A percentile compares a stretch with the other conserved stretches of the same genome.
phyloP scores from a whole-genome alignment of 257 asterid genomes.

The Solanum habrochaites region DNA sequence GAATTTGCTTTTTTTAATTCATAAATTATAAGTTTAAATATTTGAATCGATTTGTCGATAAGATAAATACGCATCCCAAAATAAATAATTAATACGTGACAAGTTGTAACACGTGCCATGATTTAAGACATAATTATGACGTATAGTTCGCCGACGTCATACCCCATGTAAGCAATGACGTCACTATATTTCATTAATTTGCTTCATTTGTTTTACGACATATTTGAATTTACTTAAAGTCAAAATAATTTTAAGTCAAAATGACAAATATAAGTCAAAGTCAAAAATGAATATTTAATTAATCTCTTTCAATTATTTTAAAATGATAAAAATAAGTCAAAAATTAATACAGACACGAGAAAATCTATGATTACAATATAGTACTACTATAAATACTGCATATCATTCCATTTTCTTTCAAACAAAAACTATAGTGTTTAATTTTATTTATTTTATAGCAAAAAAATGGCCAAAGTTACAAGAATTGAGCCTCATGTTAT shows the following conservation, averaged over 20 bases:
- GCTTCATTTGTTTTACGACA: neutral
- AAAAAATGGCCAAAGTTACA: neutral
- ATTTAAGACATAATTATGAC: neutral
- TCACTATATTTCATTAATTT: neutral
- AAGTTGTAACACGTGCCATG: neutral
- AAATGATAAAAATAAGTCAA: too few relatives aligned
- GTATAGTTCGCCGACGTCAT: neutral
- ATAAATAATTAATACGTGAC: neutral
- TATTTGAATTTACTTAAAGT: too few relatives aligned
- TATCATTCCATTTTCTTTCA: neutral
- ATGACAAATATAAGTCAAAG: neutral
- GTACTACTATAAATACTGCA: neutral
- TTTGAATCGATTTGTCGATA: too few relatives aligned
- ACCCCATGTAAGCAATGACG: neutral
- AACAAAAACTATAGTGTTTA: neutral
- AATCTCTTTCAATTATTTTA: too few relatives aligned
- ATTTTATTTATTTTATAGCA: neutral
- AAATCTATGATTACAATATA: neutral
- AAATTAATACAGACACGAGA: too few relatives aligned
- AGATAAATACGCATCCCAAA: neutral
- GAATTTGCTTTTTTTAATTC: too few relatives aligned
- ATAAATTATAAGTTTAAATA: too few relatives aligned
- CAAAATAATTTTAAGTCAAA: too few relatives aligned
- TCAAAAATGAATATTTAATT: too few relatives aligned
- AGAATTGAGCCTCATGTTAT: constrained; percentile 18